Base-by-base conservation (phyloP, 306 rosid species). In the Castanea sativa region DNA sequence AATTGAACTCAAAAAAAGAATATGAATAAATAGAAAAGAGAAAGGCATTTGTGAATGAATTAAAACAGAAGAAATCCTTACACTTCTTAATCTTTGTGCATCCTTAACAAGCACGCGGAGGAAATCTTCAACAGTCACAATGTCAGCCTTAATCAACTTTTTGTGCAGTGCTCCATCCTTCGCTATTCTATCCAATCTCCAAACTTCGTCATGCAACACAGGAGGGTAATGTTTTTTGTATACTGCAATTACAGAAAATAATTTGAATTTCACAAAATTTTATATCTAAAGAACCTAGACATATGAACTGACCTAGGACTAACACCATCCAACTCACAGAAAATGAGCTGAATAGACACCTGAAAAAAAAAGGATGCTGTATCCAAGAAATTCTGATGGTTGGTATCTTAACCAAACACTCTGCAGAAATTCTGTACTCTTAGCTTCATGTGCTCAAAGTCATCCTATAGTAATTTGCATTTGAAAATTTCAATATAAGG, bases 141-240 rank as follows among this genome's bases (percentile, higher is more conserved):
- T 82, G 73, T 87, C 80, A 56, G 92, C 88, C 57, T 83, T 86
- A 3, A 87, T 80, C 79, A 93, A 58, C 52, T 91, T 93, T 68
- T 90, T 93, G 87, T 93, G 97, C 59, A 93, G 88, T 64, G 98
- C 93, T 32, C 98, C 98, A 58, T 91, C 98, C 88, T 93, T 93
- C 0, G 97, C 97, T 74, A 93, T 91, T 49, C 93, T 82, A 77
- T 93, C 94, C 79, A 93, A 83, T 86, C 98, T 90, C 98, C 97
- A 93, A 65, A 93, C 98, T 78, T 91, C 97, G 0, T 93, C 98
- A 35, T 91, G 88, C 82, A 93, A 84, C 64, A 91, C 92, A 4
- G 98, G 98, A 49, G 98, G 97, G 78, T 90, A 90, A 77, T 93
- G 98, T 79, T 91, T 93, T 91, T 93, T 91, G 90, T 93, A 93